A percentile compares a stretch with the other conserved stretches of the same genome.
Evolutionary conservation across 2,329 filamentous ascomycete species (phyloP).

Genomic region (Exophiala viscosa): DNA sequence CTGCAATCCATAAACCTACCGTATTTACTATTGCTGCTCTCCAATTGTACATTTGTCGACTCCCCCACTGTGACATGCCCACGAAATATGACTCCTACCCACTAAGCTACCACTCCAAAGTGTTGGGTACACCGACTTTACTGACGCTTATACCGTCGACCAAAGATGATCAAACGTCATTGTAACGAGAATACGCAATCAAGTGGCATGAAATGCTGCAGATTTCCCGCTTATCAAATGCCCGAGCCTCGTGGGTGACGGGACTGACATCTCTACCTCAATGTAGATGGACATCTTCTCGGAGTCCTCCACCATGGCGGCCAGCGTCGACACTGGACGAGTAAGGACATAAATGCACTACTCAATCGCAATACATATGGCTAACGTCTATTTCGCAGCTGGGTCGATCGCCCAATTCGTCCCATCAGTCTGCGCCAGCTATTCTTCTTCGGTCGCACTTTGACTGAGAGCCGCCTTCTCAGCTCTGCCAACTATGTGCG

Average conservation of each 20-base stretch:
- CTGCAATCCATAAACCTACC: no score
- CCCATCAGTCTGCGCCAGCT: constrained; percentile 96
- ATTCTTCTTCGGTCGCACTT: constrained; percentile 91
- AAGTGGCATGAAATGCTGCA: constrained; percentile 25
- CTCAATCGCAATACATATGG: constrained; percentile 14
- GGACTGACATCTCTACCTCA: background rate
- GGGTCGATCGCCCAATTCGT: constrained; percentile 85
- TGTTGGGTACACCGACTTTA: background rate
- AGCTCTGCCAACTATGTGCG: constrained; percentile 97
- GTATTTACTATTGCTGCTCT: no score
- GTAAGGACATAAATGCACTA: constrained; percentile 37
- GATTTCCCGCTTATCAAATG: constrained; percentile 11
- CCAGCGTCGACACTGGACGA: constrained; percentile 59
- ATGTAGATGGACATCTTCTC: constrained; percentile 17
- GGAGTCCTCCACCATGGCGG: constrained; percentile 53
- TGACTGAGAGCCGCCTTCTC: constrained; percentile 84
- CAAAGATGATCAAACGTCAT: background rate
- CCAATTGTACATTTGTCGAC: no score
- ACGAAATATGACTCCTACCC: background rate
- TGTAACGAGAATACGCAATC: constrained; percentile 3
- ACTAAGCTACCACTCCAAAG: background rate
- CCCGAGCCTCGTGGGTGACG: constrained; percentile 7
- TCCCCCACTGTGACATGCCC: no score
- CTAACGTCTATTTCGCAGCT: constrained; percentile 53
- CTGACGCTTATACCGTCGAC: constrained; percentile 2